phyloP scores from a whole-genome alignment of 345 rosid genomes.

The Eucalyptus cloeziana region DNA sequence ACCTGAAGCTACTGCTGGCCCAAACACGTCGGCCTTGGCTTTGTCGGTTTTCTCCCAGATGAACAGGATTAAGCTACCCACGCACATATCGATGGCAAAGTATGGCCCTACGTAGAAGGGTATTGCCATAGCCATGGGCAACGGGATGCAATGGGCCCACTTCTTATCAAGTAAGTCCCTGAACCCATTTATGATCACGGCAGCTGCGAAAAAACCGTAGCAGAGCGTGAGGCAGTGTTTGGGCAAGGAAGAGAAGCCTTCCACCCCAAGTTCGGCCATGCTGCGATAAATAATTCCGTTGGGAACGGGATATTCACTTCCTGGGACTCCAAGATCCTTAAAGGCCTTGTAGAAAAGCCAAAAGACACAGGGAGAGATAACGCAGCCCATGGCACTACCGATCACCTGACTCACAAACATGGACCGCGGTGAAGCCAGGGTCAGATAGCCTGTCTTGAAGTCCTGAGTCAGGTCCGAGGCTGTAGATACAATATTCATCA shows the following conservation, averaged over 20 bases:
- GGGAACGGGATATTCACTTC: not conserved
- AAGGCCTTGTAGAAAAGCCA: conserved; percentile 19
- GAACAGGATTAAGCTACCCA: conserved; percentile 16
- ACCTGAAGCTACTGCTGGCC: conserved; percentile 24
- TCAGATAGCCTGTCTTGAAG: conserved; percentile 13
- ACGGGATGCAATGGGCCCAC: conserved; percentile 9
- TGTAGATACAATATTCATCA: conserved; percentile 13
- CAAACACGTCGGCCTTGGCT: conserved; percentile 6
- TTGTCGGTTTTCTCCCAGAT: conserved; percentile 15
- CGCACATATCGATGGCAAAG: conserved; percentile 35
- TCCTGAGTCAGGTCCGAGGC: conserved; percentile 12
- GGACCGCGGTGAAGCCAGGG: conserved; percentile 12
- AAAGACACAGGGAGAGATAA: conserved; percentile 3
- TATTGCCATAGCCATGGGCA: conserved; percentile 34
- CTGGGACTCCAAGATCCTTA: not conserved
- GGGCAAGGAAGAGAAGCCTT: conserved; percentile 6
- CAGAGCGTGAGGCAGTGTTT: conserved; percentile 14
- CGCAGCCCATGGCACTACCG: conserved; percentile 18
- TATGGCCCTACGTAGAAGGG: conserved; percentile 28
- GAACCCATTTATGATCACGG: conserved; percentile 9
- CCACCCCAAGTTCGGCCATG: conserved; percentile 1
- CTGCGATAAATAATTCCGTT: not conserved
- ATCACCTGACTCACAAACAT: conserved; percentile 15
- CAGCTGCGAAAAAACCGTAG: conserved; percentile 17
- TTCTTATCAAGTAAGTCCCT: not conserved